These are phyloP conservation scores for Lentithecium fluviatile DNA, from an alignment of 495 filamentous ascomycete genomes.

Conservation along the genomic window DNA sequence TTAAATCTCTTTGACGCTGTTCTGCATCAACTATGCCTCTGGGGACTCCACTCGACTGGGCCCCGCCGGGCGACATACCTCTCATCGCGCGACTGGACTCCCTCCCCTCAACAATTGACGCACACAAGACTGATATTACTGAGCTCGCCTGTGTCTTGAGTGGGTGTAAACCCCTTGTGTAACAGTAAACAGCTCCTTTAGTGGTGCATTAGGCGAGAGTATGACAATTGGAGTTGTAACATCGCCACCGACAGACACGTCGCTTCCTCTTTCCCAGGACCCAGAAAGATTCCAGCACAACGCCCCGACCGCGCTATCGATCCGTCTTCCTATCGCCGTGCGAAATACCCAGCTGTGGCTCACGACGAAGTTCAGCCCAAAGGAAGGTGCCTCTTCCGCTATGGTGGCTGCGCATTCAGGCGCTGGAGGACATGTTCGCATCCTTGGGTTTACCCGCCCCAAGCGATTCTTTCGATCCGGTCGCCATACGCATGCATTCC, in stretches of 20 bases:
- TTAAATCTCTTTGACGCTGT: no score
- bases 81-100: no score
- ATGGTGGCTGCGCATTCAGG: constrained; percentile 63
- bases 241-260: constrained; percentile 48
- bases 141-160: constrained; percentile 52
- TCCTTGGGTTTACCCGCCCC: constrained; percentile 56
- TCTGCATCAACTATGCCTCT: no score
- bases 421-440: constrained; percentile 53
- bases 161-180: not conserved
- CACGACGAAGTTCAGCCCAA: constrained; percentile 52
- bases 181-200: not conserved
- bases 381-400: constrained; percentile 59
- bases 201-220: constrained; percentile 40
- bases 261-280: constrained; percentile 35
- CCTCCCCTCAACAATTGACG: no score
- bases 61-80: no score
- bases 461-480: constrained; percentile 58
- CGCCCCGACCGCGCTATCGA: constrained; percentile 31
- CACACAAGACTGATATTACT: constrained; percentile 46
- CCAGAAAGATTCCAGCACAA: constrained; percentile 10
- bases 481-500: constrained; percentile 62
- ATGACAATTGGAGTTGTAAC: constrained; percentile 52
- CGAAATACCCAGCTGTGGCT: constrained; percentile 2
- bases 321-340: constrained; percentile 41
- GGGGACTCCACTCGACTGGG: no score